These are phyloP conservation scores for Botrytis paeoniae DNA, from an alignment of 2,329 filamentous ascomycete genomes.

Conservation along the genomic window DNA sequence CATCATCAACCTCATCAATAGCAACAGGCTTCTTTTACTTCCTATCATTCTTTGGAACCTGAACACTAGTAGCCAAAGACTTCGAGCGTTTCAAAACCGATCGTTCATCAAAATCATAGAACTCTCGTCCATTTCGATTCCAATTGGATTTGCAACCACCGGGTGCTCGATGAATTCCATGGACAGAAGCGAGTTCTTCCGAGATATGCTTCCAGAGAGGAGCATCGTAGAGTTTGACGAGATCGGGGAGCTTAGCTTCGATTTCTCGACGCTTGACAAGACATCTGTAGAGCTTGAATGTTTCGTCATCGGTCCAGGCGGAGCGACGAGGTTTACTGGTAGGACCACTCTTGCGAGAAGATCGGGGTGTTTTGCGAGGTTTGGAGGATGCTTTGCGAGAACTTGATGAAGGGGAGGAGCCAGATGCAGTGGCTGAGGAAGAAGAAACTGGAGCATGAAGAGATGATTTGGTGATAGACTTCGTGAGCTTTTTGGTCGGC, in stretches of 20 bases:
- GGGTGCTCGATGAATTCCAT: background rate
- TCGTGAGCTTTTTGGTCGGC: background rate
- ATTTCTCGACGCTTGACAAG: background rate
- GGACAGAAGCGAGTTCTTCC: background rate
- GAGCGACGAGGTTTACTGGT: background rate
- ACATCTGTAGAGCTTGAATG: background rate
- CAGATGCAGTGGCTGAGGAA: too few relatives aligned
- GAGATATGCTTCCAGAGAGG: background rate
- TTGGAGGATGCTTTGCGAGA: background rate
- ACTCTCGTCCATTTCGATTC: background rate
- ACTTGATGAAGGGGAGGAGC: background rate
- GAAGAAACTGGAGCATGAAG: background rate
- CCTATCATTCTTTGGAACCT: background rate
- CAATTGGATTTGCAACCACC: slow-evolving; percentile 5
- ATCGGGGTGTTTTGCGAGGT: background rate
- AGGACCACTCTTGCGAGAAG: background rate
- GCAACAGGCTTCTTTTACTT: background rate
- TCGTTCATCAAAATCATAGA: background rate
- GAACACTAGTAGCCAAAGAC: slow-evolving; percentile 8
- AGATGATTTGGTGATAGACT: background rate
- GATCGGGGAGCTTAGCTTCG: background rate
- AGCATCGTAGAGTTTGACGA: background rate
- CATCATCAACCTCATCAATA: background rate
- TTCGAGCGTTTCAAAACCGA: background rate
- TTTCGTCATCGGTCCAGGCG: background rate